Conservation (phyloP, 768 basidiomycete genomes). For the Boletus rubroflammeus region DNA sequence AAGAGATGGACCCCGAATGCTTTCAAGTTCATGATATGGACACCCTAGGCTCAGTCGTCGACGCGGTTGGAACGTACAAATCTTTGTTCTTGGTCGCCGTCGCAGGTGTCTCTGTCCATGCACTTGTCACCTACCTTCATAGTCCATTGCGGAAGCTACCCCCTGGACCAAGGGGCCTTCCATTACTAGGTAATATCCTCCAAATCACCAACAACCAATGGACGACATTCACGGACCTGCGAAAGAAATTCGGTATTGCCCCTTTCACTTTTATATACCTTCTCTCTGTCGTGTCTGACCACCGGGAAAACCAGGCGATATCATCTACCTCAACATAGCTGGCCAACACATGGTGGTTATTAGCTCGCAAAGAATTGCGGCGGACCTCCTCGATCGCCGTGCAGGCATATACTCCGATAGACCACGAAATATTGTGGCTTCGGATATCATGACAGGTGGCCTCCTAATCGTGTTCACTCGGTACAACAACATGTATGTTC, state of each 20-base stretch:
- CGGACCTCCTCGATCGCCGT: conserved; percentile 39
- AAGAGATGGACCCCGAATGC: background rate
- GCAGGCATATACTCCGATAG: conserved; percentile 32
- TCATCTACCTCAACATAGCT: conserved; percentile 11
- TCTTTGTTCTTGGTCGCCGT: background rate
- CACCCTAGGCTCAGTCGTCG: background rate
- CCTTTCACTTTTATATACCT: background rate
- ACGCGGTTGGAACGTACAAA: background rate
- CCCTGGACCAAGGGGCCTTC: conserved; percentile 4
- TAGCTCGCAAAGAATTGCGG: conserved; percentile 29
- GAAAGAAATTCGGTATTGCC: background rate
- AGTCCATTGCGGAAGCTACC: conserved; percentile 5
- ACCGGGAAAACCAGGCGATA: background rate
- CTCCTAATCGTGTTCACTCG: conserved; percentile 23
- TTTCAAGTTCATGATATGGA: background rate
- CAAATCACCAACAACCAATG: conserved; percentile 1
- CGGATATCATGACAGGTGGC: conserved; percentile 32
- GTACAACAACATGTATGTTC: conserved; percentile 5
- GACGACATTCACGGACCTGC: background rate
- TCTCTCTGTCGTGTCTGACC: background rate
- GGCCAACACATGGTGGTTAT: conserved; percentile 27
- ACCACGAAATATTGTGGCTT: conserved; percentile 29
- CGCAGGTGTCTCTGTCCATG: background rate
- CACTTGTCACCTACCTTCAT: background rate
- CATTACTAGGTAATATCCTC: conserved; percentile 2